A percentile compares a stretch with the other conserved stretches of the same genome.
Evolutionary conservation across 1,139 yeast genomes (phyloP).

Genomic region (Scheffersomyces lignicola): DNA sequence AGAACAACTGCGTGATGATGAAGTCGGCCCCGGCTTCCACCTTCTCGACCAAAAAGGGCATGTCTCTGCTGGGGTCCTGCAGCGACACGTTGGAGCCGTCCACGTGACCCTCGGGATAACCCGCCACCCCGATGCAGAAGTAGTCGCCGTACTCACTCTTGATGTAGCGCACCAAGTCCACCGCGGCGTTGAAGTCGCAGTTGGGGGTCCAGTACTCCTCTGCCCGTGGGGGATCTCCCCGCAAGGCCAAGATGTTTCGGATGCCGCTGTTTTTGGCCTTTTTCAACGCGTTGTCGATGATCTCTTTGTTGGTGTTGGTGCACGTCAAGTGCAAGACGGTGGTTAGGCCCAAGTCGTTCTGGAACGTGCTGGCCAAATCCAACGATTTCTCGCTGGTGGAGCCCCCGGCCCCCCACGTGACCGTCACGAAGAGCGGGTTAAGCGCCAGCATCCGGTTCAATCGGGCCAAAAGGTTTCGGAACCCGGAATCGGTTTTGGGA

Average conservation of each 20-base stretch:
- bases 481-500: constrained; percentile 89
- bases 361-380: constrained; percentile 78
- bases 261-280: constrained; percentile 78
- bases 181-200: constrained; percentile 69
- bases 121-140: constrained; percentile 89
- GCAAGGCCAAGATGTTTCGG: constrained; percentile 80
- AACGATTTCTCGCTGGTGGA: constrained; percentile 85
- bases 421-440: constrained; percentile 85
- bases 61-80: constrained; percentile 64
- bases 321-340: constrained; percentile 95
- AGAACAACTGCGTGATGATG: constrained; percentile 47
- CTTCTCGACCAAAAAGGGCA: constrained; percentile 64
- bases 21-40: constrained; percentile 50
- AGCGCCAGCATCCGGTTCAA: constrained; percentile 84
- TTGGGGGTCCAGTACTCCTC: constrained; percentile 64
- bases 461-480: constrained; percentile 80
- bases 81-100: constrained; percentile 66
- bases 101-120: constrained; percentile 95
- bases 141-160: constrained; percentile 66
- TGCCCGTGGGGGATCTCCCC: constrained; percentile 96
- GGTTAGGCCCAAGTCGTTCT: constrained; percentile 72
- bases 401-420: constrained; percentile 99
- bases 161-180: constrained; percentile 81
- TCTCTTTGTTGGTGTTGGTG: constrained; percentile 78
- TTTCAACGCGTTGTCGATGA: constrained; percentile 76